Evolutionary conservation across 169 alveolate species (phyloP), one percentile per base, ranked within the genome.

Genomic region (Plasmodium blacklocki): DNA sequence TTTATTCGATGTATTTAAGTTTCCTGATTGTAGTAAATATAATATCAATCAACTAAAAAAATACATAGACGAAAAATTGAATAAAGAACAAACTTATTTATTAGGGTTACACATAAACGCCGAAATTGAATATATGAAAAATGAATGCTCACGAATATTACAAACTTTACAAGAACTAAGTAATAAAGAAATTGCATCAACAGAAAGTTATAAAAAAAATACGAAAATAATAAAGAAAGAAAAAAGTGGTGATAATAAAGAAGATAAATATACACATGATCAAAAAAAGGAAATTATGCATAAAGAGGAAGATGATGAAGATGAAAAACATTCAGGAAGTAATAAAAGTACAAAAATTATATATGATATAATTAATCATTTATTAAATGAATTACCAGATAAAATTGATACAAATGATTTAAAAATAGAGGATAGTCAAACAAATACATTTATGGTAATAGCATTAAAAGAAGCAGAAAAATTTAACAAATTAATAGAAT

Each of bases 21-120:
- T 98, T 11, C 99, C 99, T 5, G 99, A 97, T 78, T 97, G 99
- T 62, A 89, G 95, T 32, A 98, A 96, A 93, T 93, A 96, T 88
- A 98, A 97, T 70, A 96, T 96, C 90, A 96, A 94, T 52, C 96
- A 95, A 64, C 97, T 97, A 89, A 94, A 91, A 80, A 97, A 96
- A 88, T 98, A 97, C 89, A 97, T 98, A 74, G 98, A 97, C 83
- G 99, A 98, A 88, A 96, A 96, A 86, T 93, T 98, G 60, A 99
- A 99, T 3, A 93, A 96, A 43, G 99, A 98, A 91, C 90, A 96
- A 49, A 95, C 96, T 0, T 93, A 73, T 85, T 93, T 98, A 96
- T 97, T 97, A 93, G 98, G 98, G 59, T 95, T 98, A 88, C 99
- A 98, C 88, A 98, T 99, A 52, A 97, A 97, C 74, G 99, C 99